phyloP scores from a whole-genome alignment of 257 asterid genomes.

The Gardenia jasminoides region DNA sequence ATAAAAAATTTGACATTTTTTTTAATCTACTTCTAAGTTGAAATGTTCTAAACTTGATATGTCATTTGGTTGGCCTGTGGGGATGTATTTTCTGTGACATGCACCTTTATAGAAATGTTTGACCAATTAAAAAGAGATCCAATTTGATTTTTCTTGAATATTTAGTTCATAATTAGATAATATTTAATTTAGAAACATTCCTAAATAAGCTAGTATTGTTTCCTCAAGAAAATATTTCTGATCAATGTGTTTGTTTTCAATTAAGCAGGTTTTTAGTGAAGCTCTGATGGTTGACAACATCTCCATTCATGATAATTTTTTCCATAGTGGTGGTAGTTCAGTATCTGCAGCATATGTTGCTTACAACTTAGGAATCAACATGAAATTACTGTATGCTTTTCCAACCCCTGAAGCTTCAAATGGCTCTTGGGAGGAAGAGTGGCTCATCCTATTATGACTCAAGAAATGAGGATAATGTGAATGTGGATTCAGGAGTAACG shows the following conservation, averaged over 20 bases:
- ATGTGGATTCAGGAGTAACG: conserved; percentile 30
- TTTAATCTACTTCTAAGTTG: too few relatives aligned
- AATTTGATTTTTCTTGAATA: not conserved
- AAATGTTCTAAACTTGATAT: too few relatives aligned
- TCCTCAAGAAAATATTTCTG: conserved; percentile 7
- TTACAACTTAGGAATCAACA: conserved; percentile 73
- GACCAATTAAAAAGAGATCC: not conserved
- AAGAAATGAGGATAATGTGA: conserved; percentile 27
- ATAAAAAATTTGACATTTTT: too few relatives aligned
- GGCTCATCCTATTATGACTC: conserved; percentile 34
- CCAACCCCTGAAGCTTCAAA: conserved; percentile 80
- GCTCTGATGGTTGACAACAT: conserved; percentile 67
- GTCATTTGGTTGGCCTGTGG: too few relatives aligned
- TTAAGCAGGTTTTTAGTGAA: conserved; percentile 68
- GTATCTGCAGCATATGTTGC: conserved; percentile 80
- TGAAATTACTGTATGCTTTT: conserved; percentile 67
- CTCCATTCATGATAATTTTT: conserved; percentile 64
- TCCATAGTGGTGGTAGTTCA: conserved; percentile 86
- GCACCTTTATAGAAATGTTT: not conserved
- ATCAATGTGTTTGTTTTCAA: conserved; percentile 6
- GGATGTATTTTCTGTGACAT: not conserved
- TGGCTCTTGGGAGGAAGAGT: conserved; percentile 41
- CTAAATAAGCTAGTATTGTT: not conserved
- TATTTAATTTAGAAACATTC: not conserved
- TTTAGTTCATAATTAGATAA: not conserved